Evolutionary conservation across 1,284 basidiomycete genomes (phyloP).

Genomic region (Kalmanozyma brasiliensis): DNA sequence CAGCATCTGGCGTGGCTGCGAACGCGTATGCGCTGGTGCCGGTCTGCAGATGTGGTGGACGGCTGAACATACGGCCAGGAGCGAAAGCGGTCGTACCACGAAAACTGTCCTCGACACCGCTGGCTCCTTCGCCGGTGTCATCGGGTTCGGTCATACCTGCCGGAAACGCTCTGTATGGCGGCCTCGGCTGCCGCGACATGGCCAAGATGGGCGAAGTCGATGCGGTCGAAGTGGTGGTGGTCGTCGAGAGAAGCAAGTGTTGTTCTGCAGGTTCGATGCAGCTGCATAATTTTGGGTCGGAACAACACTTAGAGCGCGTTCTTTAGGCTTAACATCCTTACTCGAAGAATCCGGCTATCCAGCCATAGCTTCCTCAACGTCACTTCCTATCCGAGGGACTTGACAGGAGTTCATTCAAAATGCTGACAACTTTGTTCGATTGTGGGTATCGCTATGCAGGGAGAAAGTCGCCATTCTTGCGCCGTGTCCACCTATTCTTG

Average conservation of each 20-base stretch:
- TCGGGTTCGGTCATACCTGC: neutral
- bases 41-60: neutral
- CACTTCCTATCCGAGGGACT: no score
- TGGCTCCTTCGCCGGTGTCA: slow-evolving; percentile 5
- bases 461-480: slow-evolving; percentile 24
- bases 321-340: no score
- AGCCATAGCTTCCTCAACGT: no score
- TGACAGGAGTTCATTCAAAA: no score
- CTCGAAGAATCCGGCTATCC: no score
- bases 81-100: neutral
- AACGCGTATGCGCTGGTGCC: slow-evolving; percentile 3
- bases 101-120: slow-evolving; percentile 18
- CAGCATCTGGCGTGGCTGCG: slow-evolving; percentile 10
- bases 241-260: neutral
- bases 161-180: neutral
- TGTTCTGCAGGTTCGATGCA: slow-evolving; percentile 8
- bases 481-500: slow-evolving; percentile 26
- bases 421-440: neutral
- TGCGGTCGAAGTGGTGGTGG: slow-evolving; percentile 1
- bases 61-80: slow-evolving; percentile 4
- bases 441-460: slow-evolving; percentile 11
- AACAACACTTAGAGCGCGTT: slow-evolving; percentile 17
- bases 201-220: neutral
- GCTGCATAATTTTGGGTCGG: slow-evolving; percentile 2
- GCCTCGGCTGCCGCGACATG: slow-evolving; percentile 5